A percentile compares a stretch with the other conserved stretches of the same genome.
Conservation (phyloP, 805 yeast genomes). For the Jamesozyma hellenica region DNA sequence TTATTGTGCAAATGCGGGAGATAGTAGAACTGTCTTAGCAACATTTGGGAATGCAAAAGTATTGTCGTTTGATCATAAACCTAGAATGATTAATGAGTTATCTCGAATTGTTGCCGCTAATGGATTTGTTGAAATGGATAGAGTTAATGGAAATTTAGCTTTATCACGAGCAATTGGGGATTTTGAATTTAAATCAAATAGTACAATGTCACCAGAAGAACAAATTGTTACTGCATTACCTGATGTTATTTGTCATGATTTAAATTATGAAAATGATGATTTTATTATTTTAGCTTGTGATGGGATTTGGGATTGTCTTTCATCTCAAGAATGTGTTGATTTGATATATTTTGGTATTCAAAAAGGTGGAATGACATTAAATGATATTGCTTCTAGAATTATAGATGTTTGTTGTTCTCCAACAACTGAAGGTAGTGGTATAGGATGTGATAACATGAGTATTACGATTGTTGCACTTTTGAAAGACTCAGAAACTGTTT, state of each 20-base stretch:
- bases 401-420: slow-evolving; percentile 96
- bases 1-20: slow-evolving; percentile 91
- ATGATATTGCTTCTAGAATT: slow-evolving; percentile 72
- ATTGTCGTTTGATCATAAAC: slow-evolving; percentile 78
- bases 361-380: slow-evolving; percentile 49
- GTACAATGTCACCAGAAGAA: slow-evolving; percentile 82
- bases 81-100: slow-evolving; percentile 85
- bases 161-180: slow-evolving; percentile 80
- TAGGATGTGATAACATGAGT: slow-evolving; percentile 98
- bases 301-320: slow-evolving; percentile 97
- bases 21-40: slow-evolving; percentile 85
- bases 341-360: slow-evolving; percentile 83
- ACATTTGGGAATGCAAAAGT: slow-evolving; percentile 79
- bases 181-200: slow-evolving; percentile 67
- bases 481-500: slow-evolving; percentile 37
- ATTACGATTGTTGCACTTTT: slow-evolving; percentile 79
- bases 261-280: slow-evolving; percentile 62
- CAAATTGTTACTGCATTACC: slow-evolving; percentile 93
- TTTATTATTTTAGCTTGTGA: slow-evolving; percentile 91
- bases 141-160: slow-evolving; percentile 95
- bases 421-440: slow-evolving; percentile 81
- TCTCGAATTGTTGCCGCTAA: slow-evolving; percentile 92
- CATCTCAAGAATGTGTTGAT: slow-evolving; percentile 88
- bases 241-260: slow-evolving; percentile 70
- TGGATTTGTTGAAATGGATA: slow-evolving; percentile 91